Conservation (phyloP, 306 rosid species). For the Begonia fuchsioides region DNA sequence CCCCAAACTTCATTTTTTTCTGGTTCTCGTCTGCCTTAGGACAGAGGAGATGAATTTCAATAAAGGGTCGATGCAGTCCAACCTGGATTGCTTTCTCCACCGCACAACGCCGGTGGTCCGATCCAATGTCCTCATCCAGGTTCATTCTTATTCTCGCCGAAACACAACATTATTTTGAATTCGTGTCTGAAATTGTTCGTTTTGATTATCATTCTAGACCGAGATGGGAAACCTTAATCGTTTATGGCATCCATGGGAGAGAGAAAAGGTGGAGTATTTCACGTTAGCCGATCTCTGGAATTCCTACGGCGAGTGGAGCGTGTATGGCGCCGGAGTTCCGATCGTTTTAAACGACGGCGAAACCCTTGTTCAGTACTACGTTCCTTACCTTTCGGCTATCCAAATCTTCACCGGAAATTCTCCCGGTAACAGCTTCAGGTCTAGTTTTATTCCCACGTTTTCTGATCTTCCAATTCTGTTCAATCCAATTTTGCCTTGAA, state of each 20-base stretch:
- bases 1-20: constrained; percentile 4
- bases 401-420: constrained; percentile 75
- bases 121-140: constrained; percentile 71
- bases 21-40: constrained; percentile 29
- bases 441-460: background rate
- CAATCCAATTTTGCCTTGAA: background rate
- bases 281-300: constrained; percentile 79
- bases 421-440: constrained; percentile 43
- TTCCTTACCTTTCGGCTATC: constrained; percentile 95
- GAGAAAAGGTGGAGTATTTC: constrained; percentile 74
- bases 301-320: constrained; percentile 79
- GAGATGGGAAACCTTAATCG: constrained; percentile 80
- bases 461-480: background rate
- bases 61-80: constrained; percentile 56
- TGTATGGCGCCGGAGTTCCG: constrained; percentile 89
- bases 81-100: constrained; percentile 69
- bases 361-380: constrained; percentile 82
- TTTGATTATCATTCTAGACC: constrained; percentile 14
- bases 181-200: background rate
- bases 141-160: constrained; percentile 3
- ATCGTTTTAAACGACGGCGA: constrained; percentile 48
- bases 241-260: constrained; percentile 91
- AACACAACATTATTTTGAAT: background rate
- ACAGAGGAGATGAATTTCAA: constrained; percentile 59
- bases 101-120: constrained; percentile 60